phyloP scores from a whole-genome alignment of 2,329 filamentous ascomycete species.

The Aspergillus quadricinctus region DNA sequence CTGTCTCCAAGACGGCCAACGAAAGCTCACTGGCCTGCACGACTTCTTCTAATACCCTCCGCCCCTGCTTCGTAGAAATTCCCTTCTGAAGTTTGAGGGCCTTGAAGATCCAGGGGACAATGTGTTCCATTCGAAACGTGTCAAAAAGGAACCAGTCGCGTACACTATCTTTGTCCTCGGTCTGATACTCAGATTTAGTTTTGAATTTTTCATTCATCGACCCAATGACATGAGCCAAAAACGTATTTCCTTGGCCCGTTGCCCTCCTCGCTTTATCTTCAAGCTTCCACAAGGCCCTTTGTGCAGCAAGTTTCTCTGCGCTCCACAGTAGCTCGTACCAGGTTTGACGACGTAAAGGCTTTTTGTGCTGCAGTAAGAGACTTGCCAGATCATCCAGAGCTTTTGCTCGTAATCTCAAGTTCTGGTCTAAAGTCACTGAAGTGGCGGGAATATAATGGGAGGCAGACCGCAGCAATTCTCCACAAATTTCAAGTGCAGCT shows the following conservation, averaged over 20 bases:
- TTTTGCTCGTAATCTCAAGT: constrained; percentile 67
- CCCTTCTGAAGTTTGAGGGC: constrained; percentile 69
- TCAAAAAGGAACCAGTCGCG: constrained; percentile 85
- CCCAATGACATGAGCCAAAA: constrained; percentile 70
- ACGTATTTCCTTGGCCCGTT: constrained; percentile 59
- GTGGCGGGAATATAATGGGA: constrained; percentile 69
- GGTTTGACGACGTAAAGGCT: constrained; percentile 61
- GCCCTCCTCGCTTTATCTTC: constrained; percentile 66
- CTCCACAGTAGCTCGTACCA: constrained; percentile 82
- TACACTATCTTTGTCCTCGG: constrained; percentile 71
- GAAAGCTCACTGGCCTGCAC: constrained; percentile 74
- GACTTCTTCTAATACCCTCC: constrained; percentile 43
- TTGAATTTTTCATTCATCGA: constrained; percentile 74
- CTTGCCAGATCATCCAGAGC: constrained; percentile 71
- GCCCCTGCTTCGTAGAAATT: constrained; percentile 51
- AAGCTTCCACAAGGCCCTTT: constrained; percentile 71
- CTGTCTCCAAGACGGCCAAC: constrained; percentile 58
- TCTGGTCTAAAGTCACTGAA: constrained; percentile 73
- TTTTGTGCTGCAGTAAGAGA: constrained; percentile 61
- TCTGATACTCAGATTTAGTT: constrained; percentile 58
- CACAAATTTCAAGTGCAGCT: constrained; percentile 74
- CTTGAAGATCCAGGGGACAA: constrained; percentile 75
- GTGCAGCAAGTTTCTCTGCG: constrained; percentile 84
- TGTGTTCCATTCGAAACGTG: constrained; percentile 65
- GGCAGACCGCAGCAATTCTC: constrained; percentile 73